Evolutionary conservation across 2,329 filamentous ascomycete species (phyloP), one percentile per base, ranked within the genome.

Genomic region (Knoxdaviesia capensis): DNA sequence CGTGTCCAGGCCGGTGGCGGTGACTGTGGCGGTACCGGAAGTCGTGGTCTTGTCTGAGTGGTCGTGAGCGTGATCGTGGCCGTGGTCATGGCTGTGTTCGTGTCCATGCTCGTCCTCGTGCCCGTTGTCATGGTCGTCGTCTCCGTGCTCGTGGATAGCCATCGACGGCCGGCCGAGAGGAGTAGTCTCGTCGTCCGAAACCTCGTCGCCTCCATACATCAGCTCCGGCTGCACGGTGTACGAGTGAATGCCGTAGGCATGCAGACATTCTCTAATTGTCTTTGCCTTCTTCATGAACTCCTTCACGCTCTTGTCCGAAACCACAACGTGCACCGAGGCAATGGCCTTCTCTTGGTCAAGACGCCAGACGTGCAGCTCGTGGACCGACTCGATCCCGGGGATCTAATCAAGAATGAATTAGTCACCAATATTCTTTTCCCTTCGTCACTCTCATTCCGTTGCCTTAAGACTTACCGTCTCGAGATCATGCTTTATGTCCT

Each of bases 341-440:
- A 85, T 65, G 4, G 71, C 64, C 51, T 81, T 83, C 41, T 65
- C 65, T 56, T 87, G 78, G 51, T 80, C 74, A 3, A 86, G 64
- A 3, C 74, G 67, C 80, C 81, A 86, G 46, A 84, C 70, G 49
- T 83, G 79, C 10, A 86, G 62, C 49, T 85, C 77, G 48, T 84
- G 78, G 9, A 85, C 66, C 0, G 74, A 74, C 20, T 71, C 54
- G 11, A 85, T 66, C 1, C 78, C 79, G 0, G 72, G 67, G 34
- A 84, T 74, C 69, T 78, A 45, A 29, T 34, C 38, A 5, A 3
- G 35, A 20, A 20, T 20, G 20, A 20, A 20, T 35, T 28, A 36
- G 40, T 55, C 29, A 55, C 48, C 31, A 29, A 3, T 33, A 8
- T n/a, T 41, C 39, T 41, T 39, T 28, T 30, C 31, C 9, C n/a